Evolutionary conservation across 2,329 filamentous ascomycete species (phyloP), one percentile per base, ranked within the genome.

Genomic region (Aureobasidium sp.): DNA sequence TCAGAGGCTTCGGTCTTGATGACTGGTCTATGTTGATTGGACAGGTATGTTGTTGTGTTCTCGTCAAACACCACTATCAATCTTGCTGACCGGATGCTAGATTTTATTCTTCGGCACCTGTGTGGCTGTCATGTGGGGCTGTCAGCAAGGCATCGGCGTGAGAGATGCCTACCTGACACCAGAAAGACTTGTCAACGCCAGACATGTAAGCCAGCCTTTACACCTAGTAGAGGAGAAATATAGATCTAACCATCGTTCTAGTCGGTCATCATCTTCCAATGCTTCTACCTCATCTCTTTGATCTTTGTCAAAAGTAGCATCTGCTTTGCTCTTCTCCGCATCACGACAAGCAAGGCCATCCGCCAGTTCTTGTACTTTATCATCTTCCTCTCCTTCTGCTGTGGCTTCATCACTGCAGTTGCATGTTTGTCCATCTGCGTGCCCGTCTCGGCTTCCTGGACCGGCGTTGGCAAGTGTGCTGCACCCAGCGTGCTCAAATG

Each of bases 251-350:
- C n/a, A n/a, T n/a, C n/a, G n/a, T n/a, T n/a, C 10, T 35, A 70
- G 68, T 64, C 63, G 45, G 77, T 73, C 72, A 77, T 74, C 66
- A 66, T 79, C 14, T 74, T 73, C 49, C 74, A 78, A 58, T 63
- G 73, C 6, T 69, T 71, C 56, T 79, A 79, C 59, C 70, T 74
- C 14, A 60, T 74, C 51, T 68, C 69, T 10, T 73, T 68, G 25
- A 67, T 71, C 45, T 62, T 72, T 12, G 68, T 74, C 50, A 77
- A 76, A 55, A 66, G 74, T 21, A 73, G 75, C 1, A 74, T 79
- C 38, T 73, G 67, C 12, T 63, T 76, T 21, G 74, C 77, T 47
- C 70, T 79, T 40, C 70, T 78, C 17, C 72, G 75, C 45, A 67
- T 79, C 17, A 72, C 74, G 1, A 62, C 73, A 27, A 64, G 67